These are phyloP conservation scores for Penicillium waksmanii DNA, from an alignment of 495 filamentous ascomycete species.

Conservation along the genomic window DNA sequence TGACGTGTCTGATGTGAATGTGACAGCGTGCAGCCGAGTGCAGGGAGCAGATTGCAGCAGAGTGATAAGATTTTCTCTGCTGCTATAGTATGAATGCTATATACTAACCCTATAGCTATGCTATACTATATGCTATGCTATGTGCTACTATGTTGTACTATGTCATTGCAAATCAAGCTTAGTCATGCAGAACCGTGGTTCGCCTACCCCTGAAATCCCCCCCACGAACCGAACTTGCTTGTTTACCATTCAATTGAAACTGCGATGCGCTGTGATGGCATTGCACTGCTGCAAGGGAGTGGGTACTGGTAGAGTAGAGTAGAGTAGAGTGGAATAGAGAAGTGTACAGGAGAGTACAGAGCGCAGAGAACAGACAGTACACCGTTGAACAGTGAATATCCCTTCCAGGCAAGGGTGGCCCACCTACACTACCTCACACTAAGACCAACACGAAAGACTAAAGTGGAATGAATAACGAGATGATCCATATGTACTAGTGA, in stretches of 20 bases:
- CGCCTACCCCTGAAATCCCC: slow-evolving; percentile 35
- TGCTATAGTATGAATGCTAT: no score
- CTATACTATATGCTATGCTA: not conserved
- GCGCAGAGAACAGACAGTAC: not conserved
- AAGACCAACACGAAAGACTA: no score
- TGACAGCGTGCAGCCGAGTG: not conserved
- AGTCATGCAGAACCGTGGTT: slow-evolving; percentile 37
- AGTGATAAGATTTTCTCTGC: no score
- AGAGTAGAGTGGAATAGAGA: no score
- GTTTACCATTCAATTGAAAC: slow-evolving; percentile 21
- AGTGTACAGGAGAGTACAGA: no score
- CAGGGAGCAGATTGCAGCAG: no score
- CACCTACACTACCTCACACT: no score
- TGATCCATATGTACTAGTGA: no score
- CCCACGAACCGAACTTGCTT: slow-evolving; percentile 25
- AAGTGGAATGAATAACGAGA: no score
- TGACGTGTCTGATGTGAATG: not conserved
- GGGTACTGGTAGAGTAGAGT: slow-evolving; percentile 2
- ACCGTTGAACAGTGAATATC: slow-evolving; percentile 1
- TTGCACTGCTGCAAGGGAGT: slow-evolving; percentile 12
- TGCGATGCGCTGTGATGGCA: not conserved
- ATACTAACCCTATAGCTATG: not conserved
- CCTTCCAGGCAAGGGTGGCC: slow-evolving; percentile 2
- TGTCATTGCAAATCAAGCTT: not conserved
- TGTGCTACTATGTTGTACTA: not conserved